Percentiles rank a stretch among this genome's conserved stretches.
phyloP scores from a whole-genome alignment of 345 rosid genomes.

The Salix viminalis region DNA sequence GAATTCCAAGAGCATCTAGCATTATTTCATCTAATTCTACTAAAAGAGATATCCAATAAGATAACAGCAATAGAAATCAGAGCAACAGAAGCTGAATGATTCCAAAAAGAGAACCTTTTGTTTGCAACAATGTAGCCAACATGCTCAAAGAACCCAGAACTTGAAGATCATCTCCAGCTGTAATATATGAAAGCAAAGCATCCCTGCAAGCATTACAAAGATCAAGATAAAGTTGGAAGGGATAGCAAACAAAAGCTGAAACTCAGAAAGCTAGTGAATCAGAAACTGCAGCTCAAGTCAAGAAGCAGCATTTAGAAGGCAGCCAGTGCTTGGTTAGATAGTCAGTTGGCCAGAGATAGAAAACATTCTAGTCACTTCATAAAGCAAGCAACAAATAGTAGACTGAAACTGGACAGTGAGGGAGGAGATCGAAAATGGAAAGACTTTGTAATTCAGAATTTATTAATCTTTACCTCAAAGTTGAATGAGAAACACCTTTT shows the following conservation, averaged over 20 bases:
- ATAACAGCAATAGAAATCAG: constrained; percentile 11
- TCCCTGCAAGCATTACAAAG: constrained; percentile 53
- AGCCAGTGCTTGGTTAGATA: neutral
- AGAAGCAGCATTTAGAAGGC: neutral
- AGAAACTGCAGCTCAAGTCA: neutral
- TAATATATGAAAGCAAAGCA: constrained; percentile 58
- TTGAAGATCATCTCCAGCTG: constrained; percentile 65
- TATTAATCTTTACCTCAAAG: constrained; percentile 57
- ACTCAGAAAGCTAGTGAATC: neutral
- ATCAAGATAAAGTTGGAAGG: constrained; percentile 11
- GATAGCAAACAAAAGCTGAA: neutral
- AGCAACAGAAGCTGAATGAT: constrained; percentile 10
- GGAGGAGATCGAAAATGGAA: neutral
- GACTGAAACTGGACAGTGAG: neutral
- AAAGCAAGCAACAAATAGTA: neutral
- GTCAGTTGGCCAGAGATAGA: neutral
- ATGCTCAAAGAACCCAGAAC: constrained; percentile 81
- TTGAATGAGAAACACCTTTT: constrained; percentile 32
- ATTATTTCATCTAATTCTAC: constrained; percentile 90
- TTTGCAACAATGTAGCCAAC: constrained; percentile 85
- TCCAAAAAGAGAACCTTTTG: constrained; percentile 63
- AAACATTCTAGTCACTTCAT: neutral
- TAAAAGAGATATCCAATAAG: constrained; percentile 25
- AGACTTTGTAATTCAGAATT: neutral
- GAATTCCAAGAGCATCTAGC: constrained; percentile 97